Conservation (phyloP, 768 basidiomycete species). For the Podaxis pistillaris region DNA sequence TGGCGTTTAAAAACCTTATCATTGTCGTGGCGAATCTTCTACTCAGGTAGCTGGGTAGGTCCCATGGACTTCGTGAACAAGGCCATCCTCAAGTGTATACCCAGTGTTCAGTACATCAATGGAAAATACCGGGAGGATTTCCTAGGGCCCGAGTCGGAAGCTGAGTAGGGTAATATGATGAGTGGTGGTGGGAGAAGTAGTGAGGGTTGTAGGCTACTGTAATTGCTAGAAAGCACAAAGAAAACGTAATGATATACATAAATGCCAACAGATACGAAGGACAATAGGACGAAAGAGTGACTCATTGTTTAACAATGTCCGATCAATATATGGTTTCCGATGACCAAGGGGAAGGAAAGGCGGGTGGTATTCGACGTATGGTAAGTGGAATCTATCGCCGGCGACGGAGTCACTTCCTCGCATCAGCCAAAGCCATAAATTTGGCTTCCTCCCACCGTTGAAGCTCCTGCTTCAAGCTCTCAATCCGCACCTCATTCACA, state of each 20-base stretch:
- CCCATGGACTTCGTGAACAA: not conserved
- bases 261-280: not conserved
- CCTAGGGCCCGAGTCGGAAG: not conserved
- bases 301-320: not conserved
- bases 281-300: not conserved
- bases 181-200: not conserved
- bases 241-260: not conserved
- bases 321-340: not conserved
- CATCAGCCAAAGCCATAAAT: slow-evolving; percentile 23
- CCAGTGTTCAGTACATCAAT: not conserved
- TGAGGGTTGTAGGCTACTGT: not conserved
- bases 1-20: not conserved
- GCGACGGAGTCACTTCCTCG: not conserved
- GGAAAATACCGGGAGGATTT: not conserved
- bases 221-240: not conserved
- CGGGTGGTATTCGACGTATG: not conserved
- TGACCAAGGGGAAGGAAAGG: not conserved
- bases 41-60: not conserved
- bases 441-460: slow-evolving; percentile 65
- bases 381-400: not conserved
- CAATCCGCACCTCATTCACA: slow-evolving; percentile 60
- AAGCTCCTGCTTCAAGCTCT: slow-evolving; percentile 64
- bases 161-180: too few species aligned
- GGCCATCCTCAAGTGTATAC: not conserved
- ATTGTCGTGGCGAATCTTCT: too few species aligned